Percentiles rank a stretch among this genome's conserved stretches.
Conservation (phyloP, 352 stramenopile genomes). For the Thalassiosira livingstoniorum region DNA sequence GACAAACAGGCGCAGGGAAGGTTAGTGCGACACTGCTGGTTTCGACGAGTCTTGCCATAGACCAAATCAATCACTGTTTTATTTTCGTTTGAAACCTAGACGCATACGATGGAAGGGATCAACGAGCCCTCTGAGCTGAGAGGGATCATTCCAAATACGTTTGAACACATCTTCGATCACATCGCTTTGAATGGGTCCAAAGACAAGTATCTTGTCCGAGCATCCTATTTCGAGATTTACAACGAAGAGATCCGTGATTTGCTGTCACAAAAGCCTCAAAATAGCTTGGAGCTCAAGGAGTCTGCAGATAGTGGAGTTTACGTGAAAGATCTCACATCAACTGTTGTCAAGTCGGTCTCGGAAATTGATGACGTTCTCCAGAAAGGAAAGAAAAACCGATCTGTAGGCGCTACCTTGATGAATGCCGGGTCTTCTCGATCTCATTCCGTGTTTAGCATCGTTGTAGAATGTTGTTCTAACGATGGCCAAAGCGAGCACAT, state of each 20-base stretch:
- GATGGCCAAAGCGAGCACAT: constrained; percentile 89
- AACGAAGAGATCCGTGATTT: constrained; percentile 98
- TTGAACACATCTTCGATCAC: constrained; percentile 96
- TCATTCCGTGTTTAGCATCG: constrained; percentile 97
- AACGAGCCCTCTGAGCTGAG: constrained; percentile 89
- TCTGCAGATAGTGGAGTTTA: constrained; percentile 93
- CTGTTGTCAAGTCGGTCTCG: constrained; percentile 71
- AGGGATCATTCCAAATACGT: constrained; percentile 95
- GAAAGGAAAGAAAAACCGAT: constrained; percentile 93
- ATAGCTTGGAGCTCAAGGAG: constrained; percentile 93
- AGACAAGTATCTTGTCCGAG: constrained; percentile 95
- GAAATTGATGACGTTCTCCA: constrained; percentile 94
- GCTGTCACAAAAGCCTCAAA: constrained; percentile 89
- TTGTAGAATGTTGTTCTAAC: constrained; percentile 91
- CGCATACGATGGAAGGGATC: constrained; percentile 91
- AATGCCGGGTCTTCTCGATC: constrained; percentile 95
- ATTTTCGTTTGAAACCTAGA: no score
- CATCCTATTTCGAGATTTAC: constrained; percentile 97
- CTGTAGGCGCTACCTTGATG: constrained; percentile 95
- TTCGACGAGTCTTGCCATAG: not conserved
- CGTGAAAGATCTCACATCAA: constrained; percentile 91
- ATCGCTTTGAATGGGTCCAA: constrained; percentile 89
- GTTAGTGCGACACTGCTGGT: constrained; percentile 7
- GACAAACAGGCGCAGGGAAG: constrained; percentile 90
- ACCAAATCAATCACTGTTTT: not conserved